Evolutionary conservation across 2,329 filamentous ascomycete species (phyloP).

Genomic region (Scytalidium lignicola): DNA sequence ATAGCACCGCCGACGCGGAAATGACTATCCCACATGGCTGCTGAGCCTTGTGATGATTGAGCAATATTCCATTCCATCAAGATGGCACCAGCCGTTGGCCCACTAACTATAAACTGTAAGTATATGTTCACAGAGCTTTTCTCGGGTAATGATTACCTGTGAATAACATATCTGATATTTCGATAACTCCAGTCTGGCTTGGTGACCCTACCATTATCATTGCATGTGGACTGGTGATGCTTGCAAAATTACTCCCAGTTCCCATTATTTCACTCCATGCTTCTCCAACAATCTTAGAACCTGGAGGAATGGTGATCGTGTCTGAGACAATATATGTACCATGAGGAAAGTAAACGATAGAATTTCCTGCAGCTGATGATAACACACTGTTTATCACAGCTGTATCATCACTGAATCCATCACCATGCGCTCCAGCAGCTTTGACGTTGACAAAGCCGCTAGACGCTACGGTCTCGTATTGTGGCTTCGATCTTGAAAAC

Average conservation of each 20-base stretch:
- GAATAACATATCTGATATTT: constrained; percentile 60
- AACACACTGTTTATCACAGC: constrained; percentile 59
- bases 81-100: constrained; percentile 53
- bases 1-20: constrained; percentile 35
- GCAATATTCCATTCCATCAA: constrained; percentile 59
- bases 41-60: constrained; percentile 39
- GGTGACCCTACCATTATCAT: constrained; percentile 45
- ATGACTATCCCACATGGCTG: constrained; percentile 32
- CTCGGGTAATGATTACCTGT: too few relatives aligned
- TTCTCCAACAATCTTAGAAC: constrained; percentile 31
- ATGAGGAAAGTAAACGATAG: constrained; percentile 51
- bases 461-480: too few relatives aligned
- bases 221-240: constrained; percentile 35
- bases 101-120: constrained; percentile 41
- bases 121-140: too few relatives aligned
- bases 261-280: constrained; percentile 33
- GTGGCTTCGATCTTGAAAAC: too few relatives aligned
- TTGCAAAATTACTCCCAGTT: constrained; percentile 36
- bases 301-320: constrained; percentile 39
- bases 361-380: constrained; percentile 40
- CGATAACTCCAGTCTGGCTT: constrained; percentile 51
- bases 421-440: too few relatives aligned
- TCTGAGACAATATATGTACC: constrained; percentile 46
- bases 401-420: constrained; percentile 58
- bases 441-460: too few relatives aligned